phyloP scores from a whole-genome alignment of 1,284 basidiomycete genomes.

The Xanthoconium separans region DNA sequence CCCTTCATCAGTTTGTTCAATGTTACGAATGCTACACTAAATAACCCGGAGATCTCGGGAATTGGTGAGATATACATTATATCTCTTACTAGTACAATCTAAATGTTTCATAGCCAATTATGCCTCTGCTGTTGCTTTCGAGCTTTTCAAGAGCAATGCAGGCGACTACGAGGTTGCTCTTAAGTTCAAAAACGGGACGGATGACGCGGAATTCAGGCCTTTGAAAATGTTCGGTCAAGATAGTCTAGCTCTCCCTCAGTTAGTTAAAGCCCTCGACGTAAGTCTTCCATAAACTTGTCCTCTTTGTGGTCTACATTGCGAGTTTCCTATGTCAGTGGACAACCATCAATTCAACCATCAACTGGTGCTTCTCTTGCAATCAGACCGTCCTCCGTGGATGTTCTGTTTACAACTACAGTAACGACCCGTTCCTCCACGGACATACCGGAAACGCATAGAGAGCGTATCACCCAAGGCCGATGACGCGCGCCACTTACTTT shows the following conservation, averaged over 20 bases:
- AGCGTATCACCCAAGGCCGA: neutral
- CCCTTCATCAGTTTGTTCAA: slow-evolving; percentile 53
- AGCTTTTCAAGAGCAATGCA: slow-evolving; percentile 34
- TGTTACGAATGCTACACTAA: slow-evolving; percentile 40
- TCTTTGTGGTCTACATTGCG: neutral
- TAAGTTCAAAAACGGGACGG: slow-evolving; percentile 53
- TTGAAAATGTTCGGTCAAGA: slow-evolving; percentile 32
- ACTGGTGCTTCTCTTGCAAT: slow-evolving; percentile 36
- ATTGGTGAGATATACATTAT: slow-evolving; percentile 29
- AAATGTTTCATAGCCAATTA: slow-evolving; percentile 43
- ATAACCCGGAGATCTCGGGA: slow-evolving; percentile 34
- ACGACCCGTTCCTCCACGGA: slow-evolving; percentile 30
- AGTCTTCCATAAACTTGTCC: neutral
- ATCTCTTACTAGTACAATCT: neutral
- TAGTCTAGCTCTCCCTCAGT: slow-evolving; percentile 32
- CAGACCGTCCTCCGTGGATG: slow-evolving; percentile 33
- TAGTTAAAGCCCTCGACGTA: slow-evolving; percentile 37
- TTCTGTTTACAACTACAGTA: slow-evolving; percentile 33
- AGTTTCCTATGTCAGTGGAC: slow-evolving; percentile 18
- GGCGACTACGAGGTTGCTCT: slow-evolving; percentile 32
- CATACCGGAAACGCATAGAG: neutral
- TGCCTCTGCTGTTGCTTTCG: slow-evolving; percentile 45
- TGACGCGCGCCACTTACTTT: too few relatives aligned
- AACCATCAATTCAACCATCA: slow-evolving; percentile 27
- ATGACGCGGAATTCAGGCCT: slow-evolving; percentile 25